Evolutionary conservation across 75 land plant species (phyloP).

Genomic region (Azolla pinnata): DNA sequence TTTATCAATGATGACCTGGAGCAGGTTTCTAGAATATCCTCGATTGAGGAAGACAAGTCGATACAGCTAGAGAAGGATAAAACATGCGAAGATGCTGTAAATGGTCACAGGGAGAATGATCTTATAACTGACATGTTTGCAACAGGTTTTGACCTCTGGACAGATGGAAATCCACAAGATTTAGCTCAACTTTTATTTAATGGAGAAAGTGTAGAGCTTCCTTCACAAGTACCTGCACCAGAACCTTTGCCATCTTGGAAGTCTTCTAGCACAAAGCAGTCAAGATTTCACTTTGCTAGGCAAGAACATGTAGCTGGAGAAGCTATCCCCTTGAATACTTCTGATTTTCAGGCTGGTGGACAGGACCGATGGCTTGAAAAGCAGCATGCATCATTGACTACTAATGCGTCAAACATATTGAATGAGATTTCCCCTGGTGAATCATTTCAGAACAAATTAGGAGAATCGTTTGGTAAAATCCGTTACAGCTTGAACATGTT

Average conservation of each 20-base stretch:
- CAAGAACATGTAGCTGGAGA: slow-evolving; percentile 35
- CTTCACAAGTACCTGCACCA: background rate
- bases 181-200: slow-evolving; percentile 28
- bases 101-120: background rate
- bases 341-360: background rate
- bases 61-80: background rate
- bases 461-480: too few relatives aligned
- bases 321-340: background rate
- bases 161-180: slow-evolving; percentile 31
- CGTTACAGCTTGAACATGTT: too few relatives aligned
- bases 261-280: slow-evolving; percentile 42
- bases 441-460: too few relatives aligned
- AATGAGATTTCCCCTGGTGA: too few relatives aligned
- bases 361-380: background rate
- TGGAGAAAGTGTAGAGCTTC: slow-evolving; percentile 19
- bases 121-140: slow-evolving; percentile 65
- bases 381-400: too few relatives aligned
- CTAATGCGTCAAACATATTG: too few relatives aligned
- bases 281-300: slow-evolving; percentile 86
- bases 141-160: slow-evolving; percentile 50
- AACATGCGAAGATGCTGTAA: background rate
- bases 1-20: background rate
- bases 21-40: too few relatives aligned
- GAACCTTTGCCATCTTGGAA: slow-evolving; percentile 28
- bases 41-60: background rate